These are phyloP conservation scores for Backusella westeae DNA, from an alignment of 192 early-diverging fungal genomes.

Conservation along the genomic window DNA sequence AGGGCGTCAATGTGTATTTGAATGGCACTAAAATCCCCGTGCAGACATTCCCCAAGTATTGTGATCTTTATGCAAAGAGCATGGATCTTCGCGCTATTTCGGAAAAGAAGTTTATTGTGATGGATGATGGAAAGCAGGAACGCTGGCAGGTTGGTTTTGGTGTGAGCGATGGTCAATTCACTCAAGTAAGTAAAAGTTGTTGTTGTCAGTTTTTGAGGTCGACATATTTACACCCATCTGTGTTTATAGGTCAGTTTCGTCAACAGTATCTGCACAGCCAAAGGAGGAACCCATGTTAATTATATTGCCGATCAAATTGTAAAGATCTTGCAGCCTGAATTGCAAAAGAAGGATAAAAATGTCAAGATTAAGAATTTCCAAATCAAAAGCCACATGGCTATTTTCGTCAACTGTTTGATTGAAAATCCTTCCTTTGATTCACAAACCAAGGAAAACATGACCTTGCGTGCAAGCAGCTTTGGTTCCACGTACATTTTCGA, in stretches of 20 bases:
- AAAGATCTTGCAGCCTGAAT: slow-evolving; percentile 59
- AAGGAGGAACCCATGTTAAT: slow-evolving; percentile 90
- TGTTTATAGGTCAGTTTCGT: slow-evolving; percentile 77
- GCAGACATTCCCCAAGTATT: slow-evolving; percentile 89
- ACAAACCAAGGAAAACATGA: slow-evolving; percentile 97
- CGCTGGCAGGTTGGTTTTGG: slow-evolving; percentile 95
- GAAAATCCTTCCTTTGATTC: slow-evolving; percentile 96
- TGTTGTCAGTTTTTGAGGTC: too few relatives aligned
- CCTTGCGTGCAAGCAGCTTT: slow-evolving; percentile 70
- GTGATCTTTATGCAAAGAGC: slow-evolving; percentile 65
- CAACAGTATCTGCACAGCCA: slow-evolving; percentile 93
- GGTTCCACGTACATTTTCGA: slow-evolving; percentile 73
- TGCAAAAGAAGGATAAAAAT: slow-evolving; percentile 76
- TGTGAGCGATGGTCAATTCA: slow-evolving; percentile 93
- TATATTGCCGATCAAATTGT: slow-evolving; percentile 83
- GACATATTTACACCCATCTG: neutral
- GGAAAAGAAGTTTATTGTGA: slow-evolving; percentile 54
- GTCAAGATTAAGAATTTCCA: slow-evolving; percentile 74
- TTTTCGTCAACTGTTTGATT: slow-evolving; percentile 94
- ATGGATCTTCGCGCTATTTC: slow-evolving; percentile 26
- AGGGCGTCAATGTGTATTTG: slow-evolving; percentile 82
- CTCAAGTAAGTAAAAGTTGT: slow-evolving; percentile 57
- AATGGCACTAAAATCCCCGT: slow-evolving; percentile 82
- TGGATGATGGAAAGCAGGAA: slow-evolving; percentile 68
- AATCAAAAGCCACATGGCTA: slow-evolving; percentile 86